These are phyloP conservation scores for Hemileia vastatrix DNA, from an alignment of 1,284 basidiomycete genomes.

Conservation along the genomic window DNA sequence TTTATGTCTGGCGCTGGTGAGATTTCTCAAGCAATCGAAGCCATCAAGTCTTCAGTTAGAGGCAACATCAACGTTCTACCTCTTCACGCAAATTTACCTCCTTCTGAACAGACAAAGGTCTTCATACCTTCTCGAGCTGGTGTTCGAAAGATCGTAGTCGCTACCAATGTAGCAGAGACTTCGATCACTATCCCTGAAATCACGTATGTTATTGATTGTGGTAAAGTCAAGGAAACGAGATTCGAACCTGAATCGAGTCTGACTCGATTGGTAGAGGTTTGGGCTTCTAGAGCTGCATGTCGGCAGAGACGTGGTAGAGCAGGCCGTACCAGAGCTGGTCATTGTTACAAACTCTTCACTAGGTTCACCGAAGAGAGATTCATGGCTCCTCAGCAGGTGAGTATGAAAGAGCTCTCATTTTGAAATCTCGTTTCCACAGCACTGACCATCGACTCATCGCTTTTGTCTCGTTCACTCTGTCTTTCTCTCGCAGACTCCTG, in stretches of 20 bases:
- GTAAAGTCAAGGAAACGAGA: conserved; percentile 79
- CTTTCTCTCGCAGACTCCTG: conserved; percentile 57
- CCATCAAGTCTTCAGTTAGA: conserved; percentile 50
- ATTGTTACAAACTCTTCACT: conserved; percentile 58
- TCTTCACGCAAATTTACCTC: conserved; percentile 80
- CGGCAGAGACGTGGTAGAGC: conserved; percentile 79
- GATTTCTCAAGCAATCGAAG: conserved; percentile 58
- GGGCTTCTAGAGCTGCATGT: conserved; percentile 69
- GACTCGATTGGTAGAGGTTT: conserved; percentile 66
- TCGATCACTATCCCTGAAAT: conserved; percentile 68
- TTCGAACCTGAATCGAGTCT: conserved; percentile 69
- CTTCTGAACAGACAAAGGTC: conserved; percentile 69
- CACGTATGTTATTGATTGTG: conserved; percentile 52
- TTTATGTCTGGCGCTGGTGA: conserved; percentile 58
- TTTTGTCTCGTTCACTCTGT: too few species aligned
- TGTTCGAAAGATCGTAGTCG: conserved; percentile 73
- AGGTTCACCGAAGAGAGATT: conserved; percentile 57
- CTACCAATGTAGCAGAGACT: conserved; percentile 87
- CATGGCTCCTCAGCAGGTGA: conserved; percentile 64
- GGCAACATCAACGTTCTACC: conserved; percentile 59
- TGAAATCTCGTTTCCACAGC: too few species aligned
- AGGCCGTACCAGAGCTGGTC: conserved; percentile 58
- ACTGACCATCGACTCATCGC: too few species aligned
- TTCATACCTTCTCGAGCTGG: conserved; percentile 53
- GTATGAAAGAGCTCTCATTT: too few species aligned